Percentiles rank a stretch among this genome's conserved stretches.
Conservation (phyloP, 768 basidiomycete genomes). For the Pisolithus microcarpus region DNA sequence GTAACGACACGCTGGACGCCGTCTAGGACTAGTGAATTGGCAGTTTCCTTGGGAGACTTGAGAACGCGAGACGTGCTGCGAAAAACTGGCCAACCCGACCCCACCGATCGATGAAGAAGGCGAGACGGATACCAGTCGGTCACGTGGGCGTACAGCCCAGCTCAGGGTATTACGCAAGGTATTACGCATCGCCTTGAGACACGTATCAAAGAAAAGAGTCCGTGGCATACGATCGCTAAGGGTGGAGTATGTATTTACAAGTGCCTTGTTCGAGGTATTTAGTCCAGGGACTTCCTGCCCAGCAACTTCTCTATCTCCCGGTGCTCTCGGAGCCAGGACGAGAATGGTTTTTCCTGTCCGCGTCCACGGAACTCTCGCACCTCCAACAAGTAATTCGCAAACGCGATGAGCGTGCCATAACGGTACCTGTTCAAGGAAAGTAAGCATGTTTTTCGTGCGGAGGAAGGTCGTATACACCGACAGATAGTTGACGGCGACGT, state of each 20-base stretch:
- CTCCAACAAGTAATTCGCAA: constrained; percentile 93
- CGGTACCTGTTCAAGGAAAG: constrained; percentile 47
- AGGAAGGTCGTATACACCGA: constrained; percentile 28
- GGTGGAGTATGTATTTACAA: background rate
- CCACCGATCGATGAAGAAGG: constrained; percentile 8
- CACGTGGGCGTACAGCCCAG: constrained; percentile 12
- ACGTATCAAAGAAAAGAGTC: too few relatives aligned
- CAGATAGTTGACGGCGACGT: constrained; percentile 84
- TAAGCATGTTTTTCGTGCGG: constrained; percentile 6
- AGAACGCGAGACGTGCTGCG: background rate
- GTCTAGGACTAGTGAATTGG: background rate
- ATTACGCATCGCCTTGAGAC: too few relatives aligned
- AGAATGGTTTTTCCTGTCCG: constrained; percentile 49
- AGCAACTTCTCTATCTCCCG: constrained; percentile 78
- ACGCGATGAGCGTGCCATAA: constrained; percentile 88
- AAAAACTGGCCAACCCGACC: background rate
- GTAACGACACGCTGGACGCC: constrained; percentile 1
- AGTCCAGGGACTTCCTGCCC: constrained; percentile 64
- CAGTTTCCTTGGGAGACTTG: background rate
- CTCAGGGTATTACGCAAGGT: too few relatives aligned
- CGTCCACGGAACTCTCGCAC: constrained; percentile 33
- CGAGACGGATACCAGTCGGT: constrained; percentile 12
- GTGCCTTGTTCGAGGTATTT: background rate
- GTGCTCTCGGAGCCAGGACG: constrained; percentile 75
- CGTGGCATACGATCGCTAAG: too few relatives aligned